These are phyloP conservation scores for Exobasidium rhododendri DNA, from an alignment of 1,284 basidiomycete species.

Conservation along the genomic window DNA sequence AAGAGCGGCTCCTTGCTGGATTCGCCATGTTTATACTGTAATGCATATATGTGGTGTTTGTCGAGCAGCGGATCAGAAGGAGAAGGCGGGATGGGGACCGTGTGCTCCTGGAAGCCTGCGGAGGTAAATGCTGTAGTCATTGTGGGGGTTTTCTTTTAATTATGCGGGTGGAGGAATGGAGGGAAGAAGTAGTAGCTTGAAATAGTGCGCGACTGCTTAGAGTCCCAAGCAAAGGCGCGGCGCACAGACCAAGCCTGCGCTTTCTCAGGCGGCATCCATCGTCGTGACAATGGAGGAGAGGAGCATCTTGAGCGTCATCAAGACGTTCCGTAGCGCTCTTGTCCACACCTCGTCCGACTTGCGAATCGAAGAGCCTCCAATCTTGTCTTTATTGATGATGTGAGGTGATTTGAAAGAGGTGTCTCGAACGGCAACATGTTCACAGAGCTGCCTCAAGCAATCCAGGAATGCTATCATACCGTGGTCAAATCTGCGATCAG, in stretches of 20 bases:
- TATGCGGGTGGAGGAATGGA: no score
- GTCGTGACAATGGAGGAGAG: slow-evolving; percentile 15
- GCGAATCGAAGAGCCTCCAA: slow-evolving; percentile 90
- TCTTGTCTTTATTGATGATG: slow-evolving; percentile 89
- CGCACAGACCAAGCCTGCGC: neutral
- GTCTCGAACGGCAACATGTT: neutral
- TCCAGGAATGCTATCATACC: slow-evolving; percentile 95
- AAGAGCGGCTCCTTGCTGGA: slow-evolving; percentile 30
- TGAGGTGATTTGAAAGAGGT: neutral
- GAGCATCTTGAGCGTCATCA: slow-evolving; percentile 62
- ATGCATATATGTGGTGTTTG: neutral
- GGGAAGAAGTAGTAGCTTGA: no score
- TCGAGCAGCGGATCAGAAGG: neutral
- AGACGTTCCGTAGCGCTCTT: slow-evolving; percentile 81
- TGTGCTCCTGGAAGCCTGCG: neutral
- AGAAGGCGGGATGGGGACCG: neutral
- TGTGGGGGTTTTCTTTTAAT: no score
- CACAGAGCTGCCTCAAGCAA: slow-evolving; percentile 84
- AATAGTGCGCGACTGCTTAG: no score
- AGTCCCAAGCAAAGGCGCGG: no score
- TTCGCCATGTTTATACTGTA: neutral
- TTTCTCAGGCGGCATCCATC: neutral
- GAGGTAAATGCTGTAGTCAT: neutral
- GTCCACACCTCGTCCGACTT: slow-evolving; percentile 90
- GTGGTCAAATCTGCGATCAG: slow-evolving; percentile 90